A percentile compares a stretch with the other conserved stretches of the same genome.
Conservation (phyloP, 2,329 filamentous ascomycete genomes). For the Geosmithia putterillii region DNA sequence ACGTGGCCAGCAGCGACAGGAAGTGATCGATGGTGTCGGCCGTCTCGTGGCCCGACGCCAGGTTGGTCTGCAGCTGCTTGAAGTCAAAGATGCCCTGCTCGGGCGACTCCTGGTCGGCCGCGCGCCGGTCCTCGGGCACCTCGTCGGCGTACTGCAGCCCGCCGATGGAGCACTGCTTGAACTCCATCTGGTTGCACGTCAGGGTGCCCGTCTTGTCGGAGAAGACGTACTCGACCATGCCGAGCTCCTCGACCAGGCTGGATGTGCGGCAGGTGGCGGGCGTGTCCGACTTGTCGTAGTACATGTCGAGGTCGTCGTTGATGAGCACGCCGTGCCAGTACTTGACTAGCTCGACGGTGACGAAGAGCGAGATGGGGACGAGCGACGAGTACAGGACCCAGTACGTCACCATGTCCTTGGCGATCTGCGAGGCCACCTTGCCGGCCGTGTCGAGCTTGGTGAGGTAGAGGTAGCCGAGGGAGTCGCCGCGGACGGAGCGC, state of each 20-base stretch:
- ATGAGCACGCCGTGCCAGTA: constrained; percentile 97
- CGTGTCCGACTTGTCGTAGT: constrained; percentile 90
- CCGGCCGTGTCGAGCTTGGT: constrained; percentile 41
- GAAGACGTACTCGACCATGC: constrained; percentile 98
- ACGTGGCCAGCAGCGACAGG: constrained; percentile 73
- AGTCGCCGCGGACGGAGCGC: constrained; percentile 47
- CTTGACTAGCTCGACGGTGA: constrained; percentile 95
- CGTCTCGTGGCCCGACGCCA: constrained; percentile 39
- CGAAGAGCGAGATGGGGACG: constrained; percentile 94
- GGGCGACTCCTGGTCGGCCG: constrained; percentile 63
- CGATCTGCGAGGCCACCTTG: constrained; percentile 62
- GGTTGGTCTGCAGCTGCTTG: constrained; percentile 59
- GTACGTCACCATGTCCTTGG: constrained; percentile 92
- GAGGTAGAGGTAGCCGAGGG: constrained; percentile 64
- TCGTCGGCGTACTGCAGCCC: constrained; percentile 91
- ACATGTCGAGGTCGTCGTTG: constrained; percentile 95
- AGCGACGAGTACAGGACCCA: constrained; percentile 97
- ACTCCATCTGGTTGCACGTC: constrained; percentile 99
- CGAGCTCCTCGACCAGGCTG: constrained; percentile 89
- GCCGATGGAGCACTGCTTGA: constrained; percentile 85
- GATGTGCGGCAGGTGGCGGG: constrained; percentile 93
- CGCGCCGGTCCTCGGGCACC: constrained; percentile 78
- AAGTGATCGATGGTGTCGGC: constrained; percentile 61
- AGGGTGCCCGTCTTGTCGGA: constrained; percentile 95
- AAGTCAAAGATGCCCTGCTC: constrained; percentile 80